These are phyloP conservation scores for Trametes cubensis DNA, from an alignment of 768 basidiomycete species.

Conservation along the genomic window DNA sequence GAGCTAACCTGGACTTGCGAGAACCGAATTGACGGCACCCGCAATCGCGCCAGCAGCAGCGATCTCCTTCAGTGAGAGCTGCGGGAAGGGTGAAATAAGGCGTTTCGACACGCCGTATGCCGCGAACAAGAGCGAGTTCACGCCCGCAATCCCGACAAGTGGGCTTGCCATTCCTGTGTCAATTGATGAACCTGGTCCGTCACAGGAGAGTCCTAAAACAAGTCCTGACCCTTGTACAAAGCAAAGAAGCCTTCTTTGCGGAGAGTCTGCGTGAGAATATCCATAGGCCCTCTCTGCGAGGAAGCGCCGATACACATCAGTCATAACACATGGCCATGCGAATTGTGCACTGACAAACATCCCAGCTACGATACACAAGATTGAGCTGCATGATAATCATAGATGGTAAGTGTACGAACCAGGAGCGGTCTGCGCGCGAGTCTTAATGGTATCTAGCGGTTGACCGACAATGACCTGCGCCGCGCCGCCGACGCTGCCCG, in stretches of 20 bases:
- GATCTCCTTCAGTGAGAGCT: constrained; percentile 76
- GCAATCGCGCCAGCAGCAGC: constrained; percentile 91
- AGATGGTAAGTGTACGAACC: constrained; percentile 48
- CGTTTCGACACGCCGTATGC: constrained; percentile 84
- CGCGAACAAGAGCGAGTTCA: constrained; percentile 94
- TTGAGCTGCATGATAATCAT: background rate
- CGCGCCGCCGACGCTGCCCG: constrained; percentile 91
- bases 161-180: constrained; percentile 87
- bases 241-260: constrained; percentile 89
- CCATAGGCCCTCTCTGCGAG: constrained; percentile 86
- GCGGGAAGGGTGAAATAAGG: constrained; percentile 85
- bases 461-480: constrained; percentile 96
- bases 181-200: background rate
- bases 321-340: background rate
- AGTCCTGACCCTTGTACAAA: constrained; percentile 81
- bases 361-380: constrained; percentile 50
- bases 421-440: constrained; percentile 84
- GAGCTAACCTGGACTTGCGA: constrained; percentile 81
- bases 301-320: background rate
- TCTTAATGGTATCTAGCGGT: constrained; percentile 87
- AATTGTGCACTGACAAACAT: constrained; percentile 73
- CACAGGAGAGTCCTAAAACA: background rate
- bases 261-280: constrained; percentile 81
- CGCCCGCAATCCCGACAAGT: constrained; percentile 89
- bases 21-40: constrained; percentile 84